These are phyloP conservation scores for Glycine latifolia DNA, from an alignment of 306 rosid species.

Conservation along the genomic window DNA sequence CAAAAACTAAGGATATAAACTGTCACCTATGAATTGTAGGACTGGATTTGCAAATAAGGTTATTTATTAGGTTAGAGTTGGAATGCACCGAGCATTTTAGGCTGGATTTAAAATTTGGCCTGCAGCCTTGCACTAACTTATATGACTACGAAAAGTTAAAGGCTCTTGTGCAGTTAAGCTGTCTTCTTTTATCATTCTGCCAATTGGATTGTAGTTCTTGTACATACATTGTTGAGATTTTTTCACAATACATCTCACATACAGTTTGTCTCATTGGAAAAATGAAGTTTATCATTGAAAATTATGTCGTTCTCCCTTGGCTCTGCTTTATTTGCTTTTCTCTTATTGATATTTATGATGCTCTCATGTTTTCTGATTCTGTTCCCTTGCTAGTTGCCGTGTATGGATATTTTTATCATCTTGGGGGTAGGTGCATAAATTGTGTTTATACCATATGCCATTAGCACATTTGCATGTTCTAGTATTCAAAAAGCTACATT, in stretches of 20 bases:
- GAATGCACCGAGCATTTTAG: not conserved
- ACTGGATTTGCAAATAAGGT: slow-evolving; percentile 8
- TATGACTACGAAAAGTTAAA: slow-evolving; percentile 1
- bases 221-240: not conserved
- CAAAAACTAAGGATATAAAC: not conserved
- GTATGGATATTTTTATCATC: not conserved
- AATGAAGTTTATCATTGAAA: not conserved
- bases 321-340: not conserved
- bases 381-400: not conserved
- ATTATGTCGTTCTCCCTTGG: not conserved
- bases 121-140: not conserved
- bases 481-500: slow-evolving; percentile 21
- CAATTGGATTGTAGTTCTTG: not conserved
- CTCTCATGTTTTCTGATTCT: not conserved
- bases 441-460: not conserved
- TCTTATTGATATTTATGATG: not conserved
- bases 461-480: not conserved
- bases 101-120: slow-evolving; percentile 9
- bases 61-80: not conserved
- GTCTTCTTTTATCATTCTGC: slow-evolving; percentile 24
- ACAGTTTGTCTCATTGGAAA: not conserved
- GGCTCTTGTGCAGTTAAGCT: slow-evolving; percentile 4
- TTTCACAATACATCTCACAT: not conserved
- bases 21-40: slow-evolving; percentile 10
- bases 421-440: not conserved